phyloP scores from a whole-genome alignment of 2,329 filamentous ascomycete species.

The Lasiodiplodia citricola region DNA sequence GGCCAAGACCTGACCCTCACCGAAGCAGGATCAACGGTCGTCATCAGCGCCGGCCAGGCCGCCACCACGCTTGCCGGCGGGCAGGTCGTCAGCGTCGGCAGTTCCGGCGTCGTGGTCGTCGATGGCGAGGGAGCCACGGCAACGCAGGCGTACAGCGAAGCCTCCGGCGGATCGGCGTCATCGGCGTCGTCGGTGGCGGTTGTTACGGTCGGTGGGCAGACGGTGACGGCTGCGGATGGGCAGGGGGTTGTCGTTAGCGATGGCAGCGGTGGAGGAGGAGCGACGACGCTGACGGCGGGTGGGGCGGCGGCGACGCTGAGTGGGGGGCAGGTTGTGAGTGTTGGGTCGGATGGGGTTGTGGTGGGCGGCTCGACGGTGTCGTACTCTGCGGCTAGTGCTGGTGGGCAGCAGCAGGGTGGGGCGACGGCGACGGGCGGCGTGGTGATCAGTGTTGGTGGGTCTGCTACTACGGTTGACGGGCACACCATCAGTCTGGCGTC shows the following conservation, averaged over 20 bases:
- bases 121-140: not conserved
- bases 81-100: not conserved
- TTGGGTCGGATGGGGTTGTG: not conserved
- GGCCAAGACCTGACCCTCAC: not conserved
- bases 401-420: not conserved
- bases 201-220: not conserved
- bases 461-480: not conserved
- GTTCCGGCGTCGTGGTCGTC: not conserved
- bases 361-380: not conserved
- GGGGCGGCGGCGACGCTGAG: not conserved
- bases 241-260: not conserved
- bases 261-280: not conserved
- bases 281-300: not conserved
- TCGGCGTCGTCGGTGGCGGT: not conserved
- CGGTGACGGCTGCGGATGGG: not conserved
- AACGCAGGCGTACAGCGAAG: not conserved
- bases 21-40: not conserved
- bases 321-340: not conserved
- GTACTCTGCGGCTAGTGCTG: no score
- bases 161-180: not conserved
- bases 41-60: not conserved
- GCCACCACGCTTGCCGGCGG: not conserved
- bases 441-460: not conserved
- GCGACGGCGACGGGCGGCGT: no score
- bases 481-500: not conserved